phyloP scores from a whole-genome alignment of 441 rosid species.

The Gossypium schwendimanii region DNA sequence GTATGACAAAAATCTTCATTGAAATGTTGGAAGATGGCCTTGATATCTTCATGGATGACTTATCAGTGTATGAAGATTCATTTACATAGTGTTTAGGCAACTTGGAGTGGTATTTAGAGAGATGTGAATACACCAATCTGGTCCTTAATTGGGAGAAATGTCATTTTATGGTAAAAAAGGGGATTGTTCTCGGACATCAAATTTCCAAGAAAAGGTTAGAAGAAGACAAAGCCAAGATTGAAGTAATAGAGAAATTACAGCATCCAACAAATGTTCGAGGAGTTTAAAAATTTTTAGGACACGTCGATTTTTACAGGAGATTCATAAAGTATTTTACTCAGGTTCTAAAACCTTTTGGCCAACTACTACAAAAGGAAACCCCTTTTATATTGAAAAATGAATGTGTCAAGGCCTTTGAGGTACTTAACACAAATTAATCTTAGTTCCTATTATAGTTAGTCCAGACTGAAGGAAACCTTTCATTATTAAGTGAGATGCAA shows the following conservation, averaged over 20 bases:
- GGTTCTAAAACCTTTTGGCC: not conserved
- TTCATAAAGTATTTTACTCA: not conserved
- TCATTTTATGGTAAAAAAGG: not conserved
- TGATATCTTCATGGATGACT: not conserved
- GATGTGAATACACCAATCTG: not conserved
- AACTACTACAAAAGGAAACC: not conserved
- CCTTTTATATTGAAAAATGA: not conserved
- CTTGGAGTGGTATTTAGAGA: not conserved
- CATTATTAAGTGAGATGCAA: not conserved
- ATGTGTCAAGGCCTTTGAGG: not conserved
- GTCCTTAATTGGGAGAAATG: not conserved
- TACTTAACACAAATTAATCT: not conserved
- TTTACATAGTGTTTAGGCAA: not conserved
- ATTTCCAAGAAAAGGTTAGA: not conserved
- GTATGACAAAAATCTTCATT: not conserved
- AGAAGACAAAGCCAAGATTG: not conserved
- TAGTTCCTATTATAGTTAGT: not conserved
- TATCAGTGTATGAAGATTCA: not conserved
- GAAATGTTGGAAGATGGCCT: not conserved
- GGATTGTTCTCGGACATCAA: not conserved
- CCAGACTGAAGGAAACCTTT: not conserved
- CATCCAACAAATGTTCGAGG: not conserved
- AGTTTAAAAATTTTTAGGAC: not conserved
- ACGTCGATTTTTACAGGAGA: not conserved
- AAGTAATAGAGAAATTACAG: not conserved